These are phyloP conservation scores for Epichloe amarillans DNA, from an alignment of 2,329 filamentous ascomycete species.

Conservation along the genomic window DNA sequence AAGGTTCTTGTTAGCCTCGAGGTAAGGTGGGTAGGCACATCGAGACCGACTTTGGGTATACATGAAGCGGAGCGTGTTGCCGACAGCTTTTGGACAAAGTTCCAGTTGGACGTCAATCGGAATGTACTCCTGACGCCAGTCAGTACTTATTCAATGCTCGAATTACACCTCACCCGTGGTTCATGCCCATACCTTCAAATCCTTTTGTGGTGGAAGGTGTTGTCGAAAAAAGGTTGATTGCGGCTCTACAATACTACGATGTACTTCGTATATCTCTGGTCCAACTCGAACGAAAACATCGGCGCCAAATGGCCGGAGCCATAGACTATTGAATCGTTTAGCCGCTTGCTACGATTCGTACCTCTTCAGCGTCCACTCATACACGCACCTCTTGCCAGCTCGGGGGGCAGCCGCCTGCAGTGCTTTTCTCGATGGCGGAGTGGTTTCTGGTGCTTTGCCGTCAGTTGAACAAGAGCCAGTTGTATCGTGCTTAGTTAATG, in stretches of 20 bases:
- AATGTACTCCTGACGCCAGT: constrained; percentile 14
- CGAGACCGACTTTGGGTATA: constrained; percentile 20
- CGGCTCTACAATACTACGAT: constrained; percentile 20
- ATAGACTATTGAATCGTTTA: constrained; percentile 13
- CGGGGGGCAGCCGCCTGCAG: constrained; percentile 16
- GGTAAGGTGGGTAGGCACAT: not conserved
- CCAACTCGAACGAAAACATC: constrained; percentile 18
- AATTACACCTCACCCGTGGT: not conserved
- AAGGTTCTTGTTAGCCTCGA: not conserved
- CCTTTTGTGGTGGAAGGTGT: constrained; percentile 17
- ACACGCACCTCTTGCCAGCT: constrained; percentile 14
- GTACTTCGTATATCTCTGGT: constrained; percentile 14
- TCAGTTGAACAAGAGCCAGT: not conserved
- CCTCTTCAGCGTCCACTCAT: not conserved
- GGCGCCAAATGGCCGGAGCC: constrained; percentile 18
- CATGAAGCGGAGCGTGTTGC: constrained; percentile 21
- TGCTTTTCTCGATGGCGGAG: constrained; percentile 10
- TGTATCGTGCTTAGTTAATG: not conserved
- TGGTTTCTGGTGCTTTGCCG: not conserved
- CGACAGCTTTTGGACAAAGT: constrained; percentile 14
- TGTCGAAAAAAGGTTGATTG: constrained; percentile 22
- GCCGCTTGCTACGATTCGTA: not conserved
- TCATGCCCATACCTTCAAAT: constrained; percentile 7
- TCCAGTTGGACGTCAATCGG: constrained; percentile 14
- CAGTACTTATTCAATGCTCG: not conserved